Conservation (phyloP, 345 rosid genomes). For the Jatropha curcas region DNA sequence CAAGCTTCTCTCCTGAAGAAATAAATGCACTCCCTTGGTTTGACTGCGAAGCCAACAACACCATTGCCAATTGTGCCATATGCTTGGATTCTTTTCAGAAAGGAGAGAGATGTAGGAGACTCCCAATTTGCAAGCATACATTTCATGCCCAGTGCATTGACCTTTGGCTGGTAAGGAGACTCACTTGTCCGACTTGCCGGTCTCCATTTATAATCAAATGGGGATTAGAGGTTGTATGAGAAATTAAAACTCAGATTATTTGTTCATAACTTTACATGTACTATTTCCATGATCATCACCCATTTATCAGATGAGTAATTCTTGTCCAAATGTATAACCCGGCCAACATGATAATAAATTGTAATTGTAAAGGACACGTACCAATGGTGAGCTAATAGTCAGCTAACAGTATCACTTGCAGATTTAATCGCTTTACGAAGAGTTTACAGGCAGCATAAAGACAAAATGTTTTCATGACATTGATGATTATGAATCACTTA, state of each 20-base stretch:
- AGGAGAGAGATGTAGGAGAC: conserved; percentile 27
- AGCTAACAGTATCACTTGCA: no score
- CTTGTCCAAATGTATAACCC: no score
- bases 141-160: conserved; percentile 34
- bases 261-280: no score
- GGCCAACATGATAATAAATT: no score
- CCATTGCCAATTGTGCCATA: conserved; percentile 12
- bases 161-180: conserved; percentile 32
- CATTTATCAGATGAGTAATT: no score
- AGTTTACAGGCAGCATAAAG: not conserved
- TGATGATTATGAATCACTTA: not conserved
- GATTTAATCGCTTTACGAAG: no score
- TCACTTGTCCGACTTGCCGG: conserved; percentile 39
- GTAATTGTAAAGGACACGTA: no score
- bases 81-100: conserved; percentile 32
- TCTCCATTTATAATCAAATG: conserved; percentile 13
- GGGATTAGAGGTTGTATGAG: not conserved
- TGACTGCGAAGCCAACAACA: not conserved
- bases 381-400: no score
- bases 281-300: no score
- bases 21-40: conserved; percentile 30
- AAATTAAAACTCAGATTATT: not conserved
- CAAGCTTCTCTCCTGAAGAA: conserved; percentile 24
- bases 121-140: conserved; percentile 33
- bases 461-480: not conserved